phyloP scores from a whole-genome alignment of 2,329 filamentous ascomycete species.

The Phialophora tarda region DNA sequence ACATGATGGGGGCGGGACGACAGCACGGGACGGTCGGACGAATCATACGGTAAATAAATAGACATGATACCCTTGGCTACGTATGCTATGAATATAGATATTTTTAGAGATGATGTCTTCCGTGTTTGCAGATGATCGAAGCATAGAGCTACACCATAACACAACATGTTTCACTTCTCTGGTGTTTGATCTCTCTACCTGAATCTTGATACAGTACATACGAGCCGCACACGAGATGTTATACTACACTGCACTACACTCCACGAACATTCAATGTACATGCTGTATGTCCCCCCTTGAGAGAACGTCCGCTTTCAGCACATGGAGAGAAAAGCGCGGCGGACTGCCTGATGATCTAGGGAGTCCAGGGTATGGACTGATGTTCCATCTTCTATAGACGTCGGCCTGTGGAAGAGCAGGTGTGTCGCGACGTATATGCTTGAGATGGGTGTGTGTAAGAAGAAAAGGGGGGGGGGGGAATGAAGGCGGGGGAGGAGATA shows the following conservation, averaged over 20 bases:
- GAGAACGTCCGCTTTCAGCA: conserved; percentile 38
- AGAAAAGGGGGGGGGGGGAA: too few species aligned
- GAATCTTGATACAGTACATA: too few species aligned
- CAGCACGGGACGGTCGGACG: not conserved
- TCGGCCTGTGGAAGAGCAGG: conserved; percentile 45
- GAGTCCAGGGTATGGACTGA: conserved; percentile 36
- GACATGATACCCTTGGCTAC: not conserved
- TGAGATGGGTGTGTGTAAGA: conserved; percentile 42
- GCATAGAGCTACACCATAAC: not conserved
- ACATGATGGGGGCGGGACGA: not conserved
- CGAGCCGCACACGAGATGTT: too few species aligned
- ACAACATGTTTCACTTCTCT: not conserved
- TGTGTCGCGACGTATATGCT: conserved; percentile 46
- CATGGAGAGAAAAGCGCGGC: conserved; percentile 28
- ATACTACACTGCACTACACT: too few species aligned
- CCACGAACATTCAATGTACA: not conserved
- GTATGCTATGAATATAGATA: not conserved
- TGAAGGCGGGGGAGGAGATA: conserved; percentile 18
- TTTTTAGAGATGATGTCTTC: not conserved
- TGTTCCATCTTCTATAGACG: conserved; percentile 59
- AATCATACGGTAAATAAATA: not conserved
- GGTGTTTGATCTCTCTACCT: too few species aligned
- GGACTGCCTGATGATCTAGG: conserved; percentile 42
- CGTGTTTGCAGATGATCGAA: not conserved
- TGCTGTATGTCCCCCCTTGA: conserved; percentile 33